Evolutionary conservation across 192 early-diverging fungal genomes (phyloP).

Genomic region (Gigaspora rosea): DNA sequence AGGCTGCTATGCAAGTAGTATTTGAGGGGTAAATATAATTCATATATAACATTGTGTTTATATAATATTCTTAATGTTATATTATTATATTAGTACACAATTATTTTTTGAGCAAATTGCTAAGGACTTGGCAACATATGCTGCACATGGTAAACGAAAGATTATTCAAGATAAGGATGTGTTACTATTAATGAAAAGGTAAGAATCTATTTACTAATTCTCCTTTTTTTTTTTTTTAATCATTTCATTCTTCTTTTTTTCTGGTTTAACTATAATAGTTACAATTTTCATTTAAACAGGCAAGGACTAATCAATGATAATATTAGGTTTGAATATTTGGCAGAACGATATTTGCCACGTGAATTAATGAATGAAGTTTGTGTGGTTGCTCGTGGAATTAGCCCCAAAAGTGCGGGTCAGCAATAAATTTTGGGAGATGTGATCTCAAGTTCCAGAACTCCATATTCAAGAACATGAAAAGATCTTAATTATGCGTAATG

Average conservation of each 20-base stretch:
- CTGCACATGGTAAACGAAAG: constrained; percentile 11
- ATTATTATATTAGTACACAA: constrained; percentile 23
- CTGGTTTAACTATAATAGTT: neutral
- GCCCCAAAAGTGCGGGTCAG: too few relatives aligned
- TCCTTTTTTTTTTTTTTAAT: neutral
- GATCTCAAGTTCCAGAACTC: too few relatives aligned
- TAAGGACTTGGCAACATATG: constrained; percentile 19
- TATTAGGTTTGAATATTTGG: constrained; percentile 28
- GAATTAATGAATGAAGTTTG: constrained; percentile 36
- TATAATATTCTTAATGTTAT: neutral
- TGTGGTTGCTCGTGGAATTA: constrained; percentile 3
- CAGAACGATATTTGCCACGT: constrained; percentile 31
- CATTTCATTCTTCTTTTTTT: constrained; percentile 1
- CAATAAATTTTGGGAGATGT: too few relatives aligned
- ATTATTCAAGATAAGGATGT: constrained; percentile 37
- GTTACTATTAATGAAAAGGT: constrained; percentile 36
- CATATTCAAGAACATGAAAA: too few relatives aligned
- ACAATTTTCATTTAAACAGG: constrained; percentile 20
- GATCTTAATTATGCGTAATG: too few relatives aligned
- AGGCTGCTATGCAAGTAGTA: constrained; percentile 30
- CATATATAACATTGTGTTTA: neutral
- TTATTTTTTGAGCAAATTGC: constrained; percentile 36
- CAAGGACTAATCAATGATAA: constrained; percentile 32
- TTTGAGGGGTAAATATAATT: constrained; percentile 35
- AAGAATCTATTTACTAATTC: neutral